A percentile compares a stretch with the other conserved stretches of the same genome.
These are phyloP conservation scores for Microsporum ferrugineum DNA, from an alignment of 2,329 filamentous ascomycete genomes.

Conservation along the genomic window DNA sequence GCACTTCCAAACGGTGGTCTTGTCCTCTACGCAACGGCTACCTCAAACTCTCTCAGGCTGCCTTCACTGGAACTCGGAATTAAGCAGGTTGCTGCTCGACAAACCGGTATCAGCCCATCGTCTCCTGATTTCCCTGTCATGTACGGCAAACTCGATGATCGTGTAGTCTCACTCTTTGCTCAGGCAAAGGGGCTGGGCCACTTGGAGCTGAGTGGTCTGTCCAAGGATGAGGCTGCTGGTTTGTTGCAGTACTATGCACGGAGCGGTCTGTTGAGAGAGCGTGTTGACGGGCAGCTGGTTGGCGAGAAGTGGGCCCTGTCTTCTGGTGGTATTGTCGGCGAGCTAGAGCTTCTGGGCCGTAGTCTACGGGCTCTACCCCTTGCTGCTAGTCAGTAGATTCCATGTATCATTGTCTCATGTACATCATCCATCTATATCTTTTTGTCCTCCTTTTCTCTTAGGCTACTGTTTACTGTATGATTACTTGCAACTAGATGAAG, in stretches of 20 bases:
- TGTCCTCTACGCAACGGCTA: conserved; percentile 61
- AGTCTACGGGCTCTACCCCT: conserved; percentile 26
- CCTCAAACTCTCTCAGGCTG: conserved; percentile 55
- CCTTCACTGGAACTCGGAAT: conserved; percentile 60
- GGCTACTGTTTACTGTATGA: not conserved
- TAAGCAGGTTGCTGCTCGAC: conserved; percentile 37
- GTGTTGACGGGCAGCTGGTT: conserved; percentile 59
- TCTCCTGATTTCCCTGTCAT: conserved; percentile 36
- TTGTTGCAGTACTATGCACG: conserved; percentile 90
- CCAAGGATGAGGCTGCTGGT: conserved; percentile 60
- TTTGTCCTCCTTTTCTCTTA: not conserved
- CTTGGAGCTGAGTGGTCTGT: conserved; percentile 54
- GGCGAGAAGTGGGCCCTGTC: conserved; percentile 74
- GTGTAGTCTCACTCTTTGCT: conserved; percentile 38
- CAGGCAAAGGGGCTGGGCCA: conserved; percentile 34
- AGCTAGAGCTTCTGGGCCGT: conserved; percentile 62
- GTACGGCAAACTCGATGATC: conserved; percentile 42
- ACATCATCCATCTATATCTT: not conserved
- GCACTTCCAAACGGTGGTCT: conserved; percentile 61
- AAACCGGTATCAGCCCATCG: conserved; percentile 26
- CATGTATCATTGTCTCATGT: not conserved
- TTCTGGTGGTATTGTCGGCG: conserved; percentile 70
- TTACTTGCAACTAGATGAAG: not conserved
- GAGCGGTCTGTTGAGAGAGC: conserved; percentile 64
- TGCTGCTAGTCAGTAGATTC: not conserved